Evolutionary conservation across 1,139 yeast species (phyloP), one percentile per base, ranked within the genome.

Genomic region (Yamadazyma pseudoaaseri): DNA sequence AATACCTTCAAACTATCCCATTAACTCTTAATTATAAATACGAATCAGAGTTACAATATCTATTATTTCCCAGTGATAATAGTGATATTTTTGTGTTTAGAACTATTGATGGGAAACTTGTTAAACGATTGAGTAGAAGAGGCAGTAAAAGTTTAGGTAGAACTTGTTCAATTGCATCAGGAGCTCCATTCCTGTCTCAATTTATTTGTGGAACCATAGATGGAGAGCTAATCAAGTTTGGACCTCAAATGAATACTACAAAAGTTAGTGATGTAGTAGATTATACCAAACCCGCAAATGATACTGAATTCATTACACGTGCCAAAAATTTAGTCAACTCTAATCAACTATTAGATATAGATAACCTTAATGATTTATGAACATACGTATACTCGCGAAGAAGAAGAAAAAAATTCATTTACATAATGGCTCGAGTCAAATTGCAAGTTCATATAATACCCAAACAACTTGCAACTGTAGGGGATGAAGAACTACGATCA

Each of bases 11-110:
- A 41, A 60, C 66, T 9, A 57, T 73, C 0, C 74, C 77, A 4
- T 49, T 75, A 36, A 52, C 69, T 18, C 48, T 76, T 3, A 74
- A 69, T 34, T 71, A 77, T 3, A 45, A 54, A 1, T 39, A 50
- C 11, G 81, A 78, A 56, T 62, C 75, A 14, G 76, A 72, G 38
- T 50, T 73, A 24, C 83, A 79, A 39, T 72, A 77, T 48, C 55
- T 86, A 27, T 62, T 86, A 52, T 79, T 78, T 46, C 87, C 94
- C 3, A 74, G 92, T 0, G 96, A 89, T 50, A 80, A 73, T 39
- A 94, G 95, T 4, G 95, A 87, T 47, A 60, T 89, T 0, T 71
- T 81, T 31, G 70, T 86, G 30, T 82, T 71, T 45, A 66, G 86
- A 16, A 66, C 79, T 0, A 56, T 68, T 4, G 83, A 80, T 40